Evolutionary conservation across 2,329 filamentous ascomycete species (phyloP).

Genomic region (Cryphonectria naterciae): DNA sequence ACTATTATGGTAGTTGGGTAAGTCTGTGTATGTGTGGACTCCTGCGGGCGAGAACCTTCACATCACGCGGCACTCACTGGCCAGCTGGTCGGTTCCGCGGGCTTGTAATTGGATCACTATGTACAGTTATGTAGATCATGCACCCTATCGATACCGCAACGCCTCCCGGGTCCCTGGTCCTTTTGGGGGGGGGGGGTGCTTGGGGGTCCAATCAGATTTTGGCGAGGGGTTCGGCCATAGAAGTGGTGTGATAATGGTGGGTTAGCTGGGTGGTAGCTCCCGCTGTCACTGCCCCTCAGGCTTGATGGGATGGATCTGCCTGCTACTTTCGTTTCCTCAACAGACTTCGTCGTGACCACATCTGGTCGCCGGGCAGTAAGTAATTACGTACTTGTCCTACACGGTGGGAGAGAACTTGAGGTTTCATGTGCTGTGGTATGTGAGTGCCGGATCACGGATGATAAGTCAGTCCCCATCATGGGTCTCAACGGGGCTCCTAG

Average conservation of each 20-base stretch:
- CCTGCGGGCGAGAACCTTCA: neutral
- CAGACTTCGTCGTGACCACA: neutral
- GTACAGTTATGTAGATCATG: neutral
- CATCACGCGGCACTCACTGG: neutral
- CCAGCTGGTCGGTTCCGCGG: neutral
- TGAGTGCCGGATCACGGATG: too few relatives aligned
- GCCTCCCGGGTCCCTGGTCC: neutral
- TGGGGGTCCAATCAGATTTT: neutral
- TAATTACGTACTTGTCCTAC: neutral
- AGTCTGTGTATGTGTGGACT: neutral
- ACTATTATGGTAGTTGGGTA: neutral
- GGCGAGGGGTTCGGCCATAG: neutral
- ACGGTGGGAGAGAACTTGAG: too few relatives aligned
- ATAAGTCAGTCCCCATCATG: too few relatives aligned
- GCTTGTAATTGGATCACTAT: too few relatives aligned
- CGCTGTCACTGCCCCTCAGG: neutral
- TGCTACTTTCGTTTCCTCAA: neutral
- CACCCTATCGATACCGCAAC: neutral
- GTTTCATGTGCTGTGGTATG: too few relatives aligned
- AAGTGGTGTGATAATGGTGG: neutral
- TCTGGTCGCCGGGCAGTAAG: neutral
- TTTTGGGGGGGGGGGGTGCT: neutral
- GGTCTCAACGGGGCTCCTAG: too few relatives aligned
- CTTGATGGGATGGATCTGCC: neutral
- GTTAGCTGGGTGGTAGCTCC: neutral